Evolutionary conservation across 257 asterid genomes (phyloP), one percentile per base, ranked within the genome.

Genomic region (Leptodermis oblonga): DNA sequence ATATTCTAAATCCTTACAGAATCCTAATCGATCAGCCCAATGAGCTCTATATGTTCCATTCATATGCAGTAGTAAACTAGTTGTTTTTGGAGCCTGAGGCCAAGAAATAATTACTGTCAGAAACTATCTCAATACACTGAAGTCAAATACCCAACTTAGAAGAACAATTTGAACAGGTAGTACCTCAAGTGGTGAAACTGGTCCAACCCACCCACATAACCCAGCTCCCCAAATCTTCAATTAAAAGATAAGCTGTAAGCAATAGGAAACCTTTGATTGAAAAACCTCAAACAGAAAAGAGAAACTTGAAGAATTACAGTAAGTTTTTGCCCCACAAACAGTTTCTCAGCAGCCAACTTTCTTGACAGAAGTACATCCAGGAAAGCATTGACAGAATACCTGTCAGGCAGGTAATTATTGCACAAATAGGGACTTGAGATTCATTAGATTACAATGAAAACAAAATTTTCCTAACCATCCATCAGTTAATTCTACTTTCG

Each of bases 141-240:
- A 39, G 37, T 49, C 46, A 28, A 20, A 67, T 41, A 67, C 22
- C 71, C 62, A 78, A 34, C 31, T 51, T 51, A 54, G 63, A 56
- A 70, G 23, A 72, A 77, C 63, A 74, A 55, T 31, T 54, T 65
- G 72, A 83, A 59, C 58, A 70, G 30, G 52, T 20, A 70, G 63
- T 78, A 94, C 99, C 99, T 94, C 92, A 67, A 84, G 85, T 36
- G 97, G 96, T 68, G 96, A 87, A 79, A 84, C 77, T 46, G 97
- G 97, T 56, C 93, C 93, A 74, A 49, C 76, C 96, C 97, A 94
- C 68, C 97, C 96, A 75, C 82, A 81, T 59, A 94, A 82, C 79
- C 84, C 88, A 78, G 99, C 97, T 82, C 97, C 99, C 81, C 95
- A 86, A 72, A 94, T 89, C 99, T 94, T 87, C 80, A 87, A 74